These are phyloP conservation scores for Coemansia sp. DNA, from an alignment of 192 early-diverging fungal genomes.

Conservation along the genomic window DNA sequence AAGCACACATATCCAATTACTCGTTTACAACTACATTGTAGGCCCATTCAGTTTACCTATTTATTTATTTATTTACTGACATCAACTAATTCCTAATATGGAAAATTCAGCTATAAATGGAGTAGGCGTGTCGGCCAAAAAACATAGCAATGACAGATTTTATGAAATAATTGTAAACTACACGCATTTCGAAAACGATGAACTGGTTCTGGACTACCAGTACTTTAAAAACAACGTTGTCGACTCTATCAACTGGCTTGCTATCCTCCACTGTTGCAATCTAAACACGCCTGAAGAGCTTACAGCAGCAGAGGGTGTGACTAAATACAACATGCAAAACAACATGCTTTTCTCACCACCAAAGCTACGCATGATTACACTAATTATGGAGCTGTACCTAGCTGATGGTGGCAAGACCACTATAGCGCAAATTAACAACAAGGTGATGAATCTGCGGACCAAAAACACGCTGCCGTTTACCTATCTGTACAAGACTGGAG, in stretches of 20 bases:
- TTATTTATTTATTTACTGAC: not conserved
- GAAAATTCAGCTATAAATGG: not conserved
- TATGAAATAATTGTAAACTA: conserved; percentile 3
- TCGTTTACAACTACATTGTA: too few species aligned
- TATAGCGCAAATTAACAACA: conserved; percentile 6
- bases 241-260: conserved; percentile 4
- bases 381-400: not conserved
- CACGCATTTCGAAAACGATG: not conserved
- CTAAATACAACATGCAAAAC: not conserved
- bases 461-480: conserved; percentile 9
- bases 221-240: conserved; percentile 7
- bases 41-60: not conserved
- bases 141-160: not conserved
- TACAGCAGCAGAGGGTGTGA: not conserved
- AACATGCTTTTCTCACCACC: not conserved
- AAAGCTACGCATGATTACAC: conserved; percentile 3
- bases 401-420: not conserved
- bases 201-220: not conserved
- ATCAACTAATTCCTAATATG: not conserved
- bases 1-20: too few species aligned
- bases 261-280: not conserved
- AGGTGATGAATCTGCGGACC: conserved; percentile 2
- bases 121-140: not conserved
- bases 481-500: not conserved
- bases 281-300: not conserved